Conservation (phyloP, 106 monocot species). For the Allium cepa region DNA sequence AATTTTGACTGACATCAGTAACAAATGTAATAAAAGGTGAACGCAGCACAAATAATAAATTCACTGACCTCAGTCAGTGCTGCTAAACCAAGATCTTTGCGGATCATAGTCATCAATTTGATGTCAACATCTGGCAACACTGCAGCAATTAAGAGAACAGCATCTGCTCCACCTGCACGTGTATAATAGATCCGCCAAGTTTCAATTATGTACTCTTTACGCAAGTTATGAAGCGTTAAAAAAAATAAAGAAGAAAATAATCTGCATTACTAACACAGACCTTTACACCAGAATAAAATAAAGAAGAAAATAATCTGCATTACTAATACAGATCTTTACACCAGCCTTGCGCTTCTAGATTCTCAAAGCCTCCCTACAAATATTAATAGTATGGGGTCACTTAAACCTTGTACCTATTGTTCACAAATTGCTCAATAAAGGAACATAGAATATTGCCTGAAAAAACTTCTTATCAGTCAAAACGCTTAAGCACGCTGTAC, state of each 20-base stretch:
- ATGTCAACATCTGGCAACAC: too few species aligned
- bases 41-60: neutral
- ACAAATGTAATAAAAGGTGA: too few species aligned
- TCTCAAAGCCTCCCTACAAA: too few species aligned
- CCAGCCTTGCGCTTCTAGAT: conserved; percentile 64
- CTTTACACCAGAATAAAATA: conserved; percentile 67
- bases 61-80: conserved; percentile 70
- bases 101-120: too few species aligned
- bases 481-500: conserved; percentile 89
- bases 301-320: neutral
- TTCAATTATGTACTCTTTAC: too few species aligned
- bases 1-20: too few species aligned
- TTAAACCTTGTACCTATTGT: too few species aligned
- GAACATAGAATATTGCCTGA: conserved; percentile 35
- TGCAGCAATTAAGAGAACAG: too few species aligned
- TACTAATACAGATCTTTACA: conserved; percentile 40
- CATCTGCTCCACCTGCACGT: too few species aligned
- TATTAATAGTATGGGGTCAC: too few species aligned
- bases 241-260: neutral
- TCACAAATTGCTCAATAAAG: neutral
- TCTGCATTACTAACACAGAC: conserved; percentile 20
- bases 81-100: too few species aligned
- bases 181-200: too few species aligned
- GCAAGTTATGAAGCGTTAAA: neutral
- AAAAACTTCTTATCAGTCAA: conserved; percentile 86